Percentiles rank a stretch among this genome's conserved stretches.
Evolutionary conservation across 306 rosid species (phyloP).

Genomic region (Boehmeria nivea): DNA sequence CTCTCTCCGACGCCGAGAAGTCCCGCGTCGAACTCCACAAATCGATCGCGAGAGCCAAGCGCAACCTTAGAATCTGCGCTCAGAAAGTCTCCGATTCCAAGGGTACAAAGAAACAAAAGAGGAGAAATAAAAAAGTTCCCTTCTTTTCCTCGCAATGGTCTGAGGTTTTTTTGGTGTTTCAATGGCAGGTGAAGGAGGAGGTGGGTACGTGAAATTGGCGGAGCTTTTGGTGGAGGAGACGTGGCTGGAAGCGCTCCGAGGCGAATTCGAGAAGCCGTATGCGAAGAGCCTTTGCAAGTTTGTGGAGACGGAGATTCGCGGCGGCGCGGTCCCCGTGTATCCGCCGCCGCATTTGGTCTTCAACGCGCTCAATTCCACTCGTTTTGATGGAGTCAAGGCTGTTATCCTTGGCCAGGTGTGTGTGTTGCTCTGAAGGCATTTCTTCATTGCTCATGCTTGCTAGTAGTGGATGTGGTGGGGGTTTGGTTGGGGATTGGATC

Average conservation of each 20-base stretch:
- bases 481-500: too few relatives aligned
- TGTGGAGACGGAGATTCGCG: constrained; percentile 48
- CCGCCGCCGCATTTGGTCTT: constrained; percentile 86
- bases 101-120: constrained; percentile 15
- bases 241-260: constrained; percentile 65
- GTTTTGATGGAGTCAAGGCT: constrained; percentile 65
- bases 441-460: too few relatives aligned
- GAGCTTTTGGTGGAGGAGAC: constrained; percentile 73
- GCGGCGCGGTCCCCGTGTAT: constrained; percentile 37
- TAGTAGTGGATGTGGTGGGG: too few relatives aligned
- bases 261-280: constrained; percentile 70
- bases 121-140: too few relatives aligned
- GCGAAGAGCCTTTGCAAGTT: constrained; percentile 56
- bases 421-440: too few relatives aligned
- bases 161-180: too few relatives aligned
- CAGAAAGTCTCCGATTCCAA: constrained; percentile 39
- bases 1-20: constrained; percentile 38
- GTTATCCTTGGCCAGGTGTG: constrained; percentile 79
- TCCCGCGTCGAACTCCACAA: constrained; percentile 57
- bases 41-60: constrained; percentile 54
- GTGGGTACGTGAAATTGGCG: constrained; percentile 40
- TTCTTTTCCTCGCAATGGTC: too few relatives aligned
- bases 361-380: constrained; percentile 85
- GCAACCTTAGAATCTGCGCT: constrained; percentile 59
- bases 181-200: constrained; percentile 14